Conservation (phyloP, 1,284 basidiomycete species). For the Fomitopsis pinicola region DNA sequence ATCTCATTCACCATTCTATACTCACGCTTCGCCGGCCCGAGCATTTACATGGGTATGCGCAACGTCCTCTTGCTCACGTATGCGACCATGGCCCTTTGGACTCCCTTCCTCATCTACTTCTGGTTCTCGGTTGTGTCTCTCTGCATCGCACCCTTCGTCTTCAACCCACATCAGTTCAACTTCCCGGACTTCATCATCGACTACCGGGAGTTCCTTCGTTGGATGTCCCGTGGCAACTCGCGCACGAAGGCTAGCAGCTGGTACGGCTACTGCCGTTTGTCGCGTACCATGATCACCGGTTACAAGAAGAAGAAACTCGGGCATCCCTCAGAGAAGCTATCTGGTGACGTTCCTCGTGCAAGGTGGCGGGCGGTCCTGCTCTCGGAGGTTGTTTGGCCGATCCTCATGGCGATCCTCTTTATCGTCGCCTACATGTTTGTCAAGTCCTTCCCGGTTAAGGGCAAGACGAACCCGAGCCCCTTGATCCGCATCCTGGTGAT, state of each 20-base stretch:
- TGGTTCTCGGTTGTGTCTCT: conserved; percentile 91
- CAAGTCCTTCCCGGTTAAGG: conserved; percentile 79
- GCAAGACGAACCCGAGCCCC: conserved; percentile 63
- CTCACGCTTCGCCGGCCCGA: conserved; percentile 96
- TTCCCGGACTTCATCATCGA: conserved; percentile 95
- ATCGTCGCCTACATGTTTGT: conserved; percentile 88
- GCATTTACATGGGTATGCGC: conserved; percentile 95
- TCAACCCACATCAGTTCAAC: conserved; percentile 98
- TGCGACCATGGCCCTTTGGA: conserved; percentile 87
- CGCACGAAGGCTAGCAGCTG: conserved; percentile 94
- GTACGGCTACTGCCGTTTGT: conserved; percentile 97
- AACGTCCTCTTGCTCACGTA: conserved; percentile 88
- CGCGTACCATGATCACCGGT: conserved; percentile 93
- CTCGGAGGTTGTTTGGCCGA: conserved; percentile 83
- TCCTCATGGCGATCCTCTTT: conserved; percentile 75
- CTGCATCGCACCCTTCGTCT: conserved; percentile 92
- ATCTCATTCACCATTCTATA: conserved; percentile 94
- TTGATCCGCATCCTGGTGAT: conserved; percentile 90
- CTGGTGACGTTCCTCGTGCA: conserved; percentile 88
- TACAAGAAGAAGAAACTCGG: conserved; percentile 98
- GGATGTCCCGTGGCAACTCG: conserved; percentile 98
- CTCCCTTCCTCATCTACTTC: conserved; percentile 95
- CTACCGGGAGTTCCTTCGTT: conserved; percentile 93
- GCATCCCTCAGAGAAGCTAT: conserved; percentile 92
- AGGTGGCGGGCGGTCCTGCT: conserved; percentile 83